Conservation (phyloP, 306 rosid genomes). For the Rubus parviflorus region DNA sequence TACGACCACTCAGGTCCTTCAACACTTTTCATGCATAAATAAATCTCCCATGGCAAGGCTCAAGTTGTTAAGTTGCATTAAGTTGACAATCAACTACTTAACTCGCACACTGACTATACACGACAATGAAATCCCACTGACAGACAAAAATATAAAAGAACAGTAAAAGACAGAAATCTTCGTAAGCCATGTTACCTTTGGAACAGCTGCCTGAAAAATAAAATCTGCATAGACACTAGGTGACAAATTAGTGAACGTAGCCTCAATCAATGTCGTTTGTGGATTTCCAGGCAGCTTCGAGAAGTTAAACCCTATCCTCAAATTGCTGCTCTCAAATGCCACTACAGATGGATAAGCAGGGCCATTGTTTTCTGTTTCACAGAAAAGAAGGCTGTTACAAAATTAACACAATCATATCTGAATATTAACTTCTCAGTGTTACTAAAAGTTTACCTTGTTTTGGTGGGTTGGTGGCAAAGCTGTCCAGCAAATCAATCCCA, state of each 20-base stretch:
- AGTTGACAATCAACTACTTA: background rate
- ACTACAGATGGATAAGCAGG: conserved; percentile 73
- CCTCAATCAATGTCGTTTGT: conserved; percentile 71
- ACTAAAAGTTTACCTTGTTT: conserved; percentile 42
- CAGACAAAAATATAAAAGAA: background rate
- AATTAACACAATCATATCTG: conserved; percentile 11
- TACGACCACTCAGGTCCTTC: background rate
- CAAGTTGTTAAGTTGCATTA: background rate
- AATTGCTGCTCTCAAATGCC: conserved; percentile 82
- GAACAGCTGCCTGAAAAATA: conserved; percentile 98
- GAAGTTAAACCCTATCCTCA: conserved; percentile 76
- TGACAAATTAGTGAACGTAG: conserved; percentile 75
- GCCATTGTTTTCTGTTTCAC: conserved; percentile 66
- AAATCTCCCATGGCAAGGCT: background rate
- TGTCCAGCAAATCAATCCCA: conserved; percentile 75
- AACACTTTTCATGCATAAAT: background rate
- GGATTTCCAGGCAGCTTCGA: conserved; percentile 79
- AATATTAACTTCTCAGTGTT: conserved; percentile 11
- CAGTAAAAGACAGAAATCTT: background rate
- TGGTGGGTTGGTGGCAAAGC: conserved; percentile 54
- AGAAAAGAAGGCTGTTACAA: conserved; percentile 27
- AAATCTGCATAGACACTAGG: conserved; percentile 62
- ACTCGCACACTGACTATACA: background rate
- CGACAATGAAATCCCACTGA: background rate
- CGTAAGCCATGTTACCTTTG: conserved; percentile 63